Conservation (phyloP, 2,329 filamentous ascomycete genomes). For the Trichoderma citrinoviride region DNA sequence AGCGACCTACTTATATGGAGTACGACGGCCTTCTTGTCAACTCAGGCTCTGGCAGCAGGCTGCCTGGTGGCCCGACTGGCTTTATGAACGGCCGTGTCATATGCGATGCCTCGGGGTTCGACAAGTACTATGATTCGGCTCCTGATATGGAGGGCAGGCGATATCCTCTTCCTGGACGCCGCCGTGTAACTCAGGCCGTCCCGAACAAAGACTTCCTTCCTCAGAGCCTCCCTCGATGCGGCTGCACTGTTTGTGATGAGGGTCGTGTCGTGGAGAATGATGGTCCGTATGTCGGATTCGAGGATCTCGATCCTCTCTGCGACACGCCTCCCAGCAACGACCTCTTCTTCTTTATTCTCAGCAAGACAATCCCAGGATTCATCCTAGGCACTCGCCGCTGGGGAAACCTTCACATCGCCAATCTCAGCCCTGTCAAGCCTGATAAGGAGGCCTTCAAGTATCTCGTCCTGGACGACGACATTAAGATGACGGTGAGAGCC, state of each 20-base stretch:
- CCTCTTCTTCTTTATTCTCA: conserved; percentile 44
- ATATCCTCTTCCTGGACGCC: conserved; percentile 11
- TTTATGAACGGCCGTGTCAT: conserved; percentile 44
- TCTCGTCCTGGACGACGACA: conserved; percentile 47
- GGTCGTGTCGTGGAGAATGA: conserved; percentile 26
- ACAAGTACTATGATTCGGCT: conserved; percentile 33
- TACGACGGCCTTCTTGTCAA: conserved; percentile 44
- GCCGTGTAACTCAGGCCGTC: conserved; percentile 1
- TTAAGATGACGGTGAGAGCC: conserved; percentile 48
- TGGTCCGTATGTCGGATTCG: conserved; percentile 41
- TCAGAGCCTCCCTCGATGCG: conserved; percentile 41
- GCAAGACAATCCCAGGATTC: conserved; percentile 47
- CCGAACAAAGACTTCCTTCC: conserved; percentile 40
- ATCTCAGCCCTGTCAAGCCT: conserved; percentile 40
- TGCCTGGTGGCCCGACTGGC: conserved; percentile 34
- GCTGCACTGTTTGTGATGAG: conserved; percentile 39
- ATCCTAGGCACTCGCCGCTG: conserved; percentile 45
- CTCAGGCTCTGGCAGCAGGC: conserved; percentile 28
- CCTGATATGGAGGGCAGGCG: conserved; percentile 27
- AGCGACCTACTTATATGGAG: conserved; percentile 46
- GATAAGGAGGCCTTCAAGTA: conserved; percentile 51
- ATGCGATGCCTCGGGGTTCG: conserved; percentile 43
- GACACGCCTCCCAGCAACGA: conserved; percentile 41
- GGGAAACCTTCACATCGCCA: conserved; percentile 43
- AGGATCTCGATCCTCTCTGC: conserved; percentile 39